Conservation (phyloP, 495 filamentous ascomycete species). For the Penicillium cataractarum region DNA sequence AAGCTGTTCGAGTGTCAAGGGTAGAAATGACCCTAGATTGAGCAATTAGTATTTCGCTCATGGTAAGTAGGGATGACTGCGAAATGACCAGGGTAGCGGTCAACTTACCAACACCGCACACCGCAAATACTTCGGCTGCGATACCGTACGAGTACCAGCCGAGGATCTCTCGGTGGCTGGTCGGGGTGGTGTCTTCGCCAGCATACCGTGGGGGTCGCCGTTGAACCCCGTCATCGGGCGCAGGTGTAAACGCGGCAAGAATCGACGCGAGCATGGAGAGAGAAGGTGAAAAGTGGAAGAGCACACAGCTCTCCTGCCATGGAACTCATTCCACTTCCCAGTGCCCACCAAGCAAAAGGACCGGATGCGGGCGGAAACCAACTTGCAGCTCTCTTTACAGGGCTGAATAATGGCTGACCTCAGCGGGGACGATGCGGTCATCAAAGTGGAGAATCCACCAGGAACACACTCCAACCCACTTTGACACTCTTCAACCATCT, state of each 20-base stretch:
- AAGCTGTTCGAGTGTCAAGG: constrained; percentile 84
- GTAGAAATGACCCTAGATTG: constrained; percentile 77
- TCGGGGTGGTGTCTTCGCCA: constrained; percentile 82
- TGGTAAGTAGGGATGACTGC: not conserved
- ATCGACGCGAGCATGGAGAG: constrained; percentile 28
- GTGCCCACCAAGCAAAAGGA: not conserved
- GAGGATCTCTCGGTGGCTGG: constrained; percentile 74
- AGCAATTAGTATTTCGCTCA: not conserved
- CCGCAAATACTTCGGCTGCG: constrained; percentile 89
- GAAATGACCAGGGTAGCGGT: not conserved
- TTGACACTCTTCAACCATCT: not conserved
- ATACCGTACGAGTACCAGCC: constrained; percentile 93
- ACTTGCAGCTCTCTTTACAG: not conserved
- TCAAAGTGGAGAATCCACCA: not conserved
- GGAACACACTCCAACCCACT: not conserved
- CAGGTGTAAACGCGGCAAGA: constrained; percentile 26
- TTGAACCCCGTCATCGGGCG: constrained; percentile 25
- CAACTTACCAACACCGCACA: constrained; percentile 69
- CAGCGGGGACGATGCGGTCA: constrained; percentile 6
- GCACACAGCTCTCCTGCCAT: not conserved
- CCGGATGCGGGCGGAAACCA: constrained; percentile 33
- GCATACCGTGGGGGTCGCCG: constrained; percentile 58
- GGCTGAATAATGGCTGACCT: not conserved
- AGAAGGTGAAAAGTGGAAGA: constrained; percentile 20
- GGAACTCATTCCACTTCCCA: not conserved